A percentile compares a stretch with the other conserved stretches of the same genome.
These are phyloP conservation scores for Fomitopsis pulvina DNA, from an alignment of 768 basidiomycete species.

Conservation along the genomic window DNA sequence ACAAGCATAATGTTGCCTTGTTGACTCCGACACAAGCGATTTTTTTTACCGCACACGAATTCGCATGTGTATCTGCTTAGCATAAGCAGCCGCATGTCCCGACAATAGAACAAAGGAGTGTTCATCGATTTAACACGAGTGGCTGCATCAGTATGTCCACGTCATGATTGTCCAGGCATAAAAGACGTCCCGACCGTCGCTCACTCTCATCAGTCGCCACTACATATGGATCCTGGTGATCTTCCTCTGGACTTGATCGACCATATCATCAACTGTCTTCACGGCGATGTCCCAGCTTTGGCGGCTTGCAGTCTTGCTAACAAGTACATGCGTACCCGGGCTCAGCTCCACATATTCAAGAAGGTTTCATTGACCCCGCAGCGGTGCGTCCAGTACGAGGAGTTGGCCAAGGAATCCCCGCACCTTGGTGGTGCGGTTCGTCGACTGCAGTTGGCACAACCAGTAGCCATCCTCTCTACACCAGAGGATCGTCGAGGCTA, in stretches of 20 bases:
- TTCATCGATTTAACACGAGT: too few relatives aligned
- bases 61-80: too few relatives aligned
- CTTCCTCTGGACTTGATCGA: conserved; percentile 13
- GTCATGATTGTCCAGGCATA: too few relatives aligned
- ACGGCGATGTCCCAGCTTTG: conserved; percentile 9
- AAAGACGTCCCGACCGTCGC: too few relatives aligned
- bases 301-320: conserved; percentile 12
- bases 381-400: conserved; percentile 2
- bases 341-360: conserved; percentile 15
- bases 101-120: too few relatives aligned
- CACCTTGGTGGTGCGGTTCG: conserved; percentile 8
- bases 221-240: too few relatives aligned
- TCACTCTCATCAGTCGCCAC: too few relatives aligned
- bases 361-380: conserved; percentile 2
- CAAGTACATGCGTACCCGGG: conserved; percentile 8
- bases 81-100: too few relatives aligned
- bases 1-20: too few relatives aligned
- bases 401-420: conserved; percentile 3
- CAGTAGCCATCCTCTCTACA: background rate
- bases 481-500: background rate
- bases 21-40: too few relatives aligned
- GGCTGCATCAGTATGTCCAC: too few relatives aligned
- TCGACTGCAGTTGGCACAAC: conserved; percentile 1
- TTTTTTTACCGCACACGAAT: too few relatives aligned
- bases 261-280: conserved; percentile 16